phyloP scores from a whole-genome alignment of 345 rosid species.

The Hibiscus syriacus region DNA sequence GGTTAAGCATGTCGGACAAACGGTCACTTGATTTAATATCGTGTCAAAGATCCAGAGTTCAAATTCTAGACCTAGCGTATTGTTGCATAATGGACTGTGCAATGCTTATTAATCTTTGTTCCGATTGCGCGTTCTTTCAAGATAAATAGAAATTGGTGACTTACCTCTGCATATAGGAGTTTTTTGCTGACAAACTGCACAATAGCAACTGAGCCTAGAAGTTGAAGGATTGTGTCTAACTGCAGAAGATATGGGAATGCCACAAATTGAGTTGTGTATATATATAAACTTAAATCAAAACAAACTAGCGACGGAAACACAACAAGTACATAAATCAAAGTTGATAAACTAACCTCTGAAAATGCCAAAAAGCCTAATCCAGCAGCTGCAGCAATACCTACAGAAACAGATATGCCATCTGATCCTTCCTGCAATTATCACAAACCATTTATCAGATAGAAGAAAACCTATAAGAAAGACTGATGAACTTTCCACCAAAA shows the following conservation, averaged over 20 bases:
- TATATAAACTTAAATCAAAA: not conserved
- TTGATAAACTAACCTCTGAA: slow-evolving; percentile 46
- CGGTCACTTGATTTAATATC: not conserved
- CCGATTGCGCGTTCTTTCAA: not conserved
- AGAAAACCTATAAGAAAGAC: not conserved
- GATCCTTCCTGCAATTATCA: slow-evolving; percentile 54
- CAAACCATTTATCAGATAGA: slow-evolving; percentile 2
- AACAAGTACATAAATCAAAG: not conserved
- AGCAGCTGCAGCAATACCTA: slow-evolving; percentile 68
- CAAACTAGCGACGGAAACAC: not conserved
- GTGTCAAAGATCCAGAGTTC: not conserved
- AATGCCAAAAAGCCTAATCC: slow-evolving; percentile 70
- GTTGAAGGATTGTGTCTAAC: slow-evolving; percentile 85
- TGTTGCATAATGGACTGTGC: not conserved
- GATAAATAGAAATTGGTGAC: slow-evolving; percentile 7
- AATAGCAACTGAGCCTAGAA: slow-evolving; percentile 86
- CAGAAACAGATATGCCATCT: slow-evolving; percentile 44
- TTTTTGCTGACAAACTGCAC: slow-evolving; percentile 76
- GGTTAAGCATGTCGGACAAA: not conserved
- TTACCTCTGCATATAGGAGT: slow-evolving; percentile 75
- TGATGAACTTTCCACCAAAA: too few species aligned
- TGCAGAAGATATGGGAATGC: slow-evolving; percentile 24
- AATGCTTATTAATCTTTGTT: not conserved
- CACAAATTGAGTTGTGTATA: slow-evolving; percentile 5
- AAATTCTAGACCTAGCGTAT: not conserved